Percentiles rank a stretch among this genome's conserved stretches.
Evolutionary conservation across 2,329 filamentous ascomycete genomes (phyloP).

Genomic region (Pseudogymnoascus sp.): DNA sequence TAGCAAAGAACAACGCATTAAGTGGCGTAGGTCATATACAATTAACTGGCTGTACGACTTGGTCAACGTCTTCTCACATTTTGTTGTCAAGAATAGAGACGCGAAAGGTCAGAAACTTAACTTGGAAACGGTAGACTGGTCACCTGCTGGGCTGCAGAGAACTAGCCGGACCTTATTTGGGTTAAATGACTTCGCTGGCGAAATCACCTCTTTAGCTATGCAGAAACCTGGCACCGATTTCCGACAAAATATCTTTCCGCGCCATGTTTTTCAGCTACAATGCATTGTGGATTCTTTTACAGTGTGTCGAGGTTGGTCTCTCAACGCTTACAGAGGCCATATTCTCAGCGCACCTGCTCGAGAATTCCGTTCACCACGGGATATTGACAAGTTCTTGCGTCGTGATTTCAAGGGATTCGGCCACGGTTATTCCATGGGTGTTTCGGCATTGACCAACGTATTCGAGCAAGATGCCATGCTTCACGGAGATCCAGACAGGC

Average conservation of each 20-base stretch:
- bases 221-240: constrained; percentile 35
- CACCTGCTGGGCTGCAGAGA: constrained; percentile 31
- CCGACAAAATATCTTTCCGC: constrained; percentile 35
- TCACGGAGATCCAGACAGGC: no score
- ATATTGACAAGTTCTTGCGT: no score
- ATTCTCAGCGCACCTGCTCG: constrained; percentile 29
- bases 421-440: no score
- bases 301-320: constrained; percentile 38
- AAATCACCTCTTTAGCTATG: constrained; percentile 38
- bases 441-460: no score
- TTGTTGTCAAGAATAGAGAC: no score
- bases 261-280: constrained; percentile 43
- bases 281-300: constrained; percentile 42
- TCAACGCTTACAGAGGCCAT: constrained; percentile 29
- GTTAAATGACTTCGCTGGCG: constrained; percentile 38
- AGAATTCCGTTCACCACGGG: constrained; percentile 32
- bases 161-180: constrained; percentile 36
- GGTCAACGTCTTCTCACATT: constrained; percentile 41
- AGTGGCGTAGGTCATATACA: constrained; percentile 41
- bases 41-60: constrained; percentile 47
- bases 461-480: no score
- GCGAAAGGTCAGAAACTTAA: constrained; percentile 29
- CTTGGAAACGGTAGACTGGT: constrained; percentile 37
- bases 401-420: no score
- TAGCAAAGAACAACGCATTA: constrained; percentile 33